Conservation (phyloP, 2,329 filamentous ascomycete genomes). For the Aspergillus calidoustus region DNA sequence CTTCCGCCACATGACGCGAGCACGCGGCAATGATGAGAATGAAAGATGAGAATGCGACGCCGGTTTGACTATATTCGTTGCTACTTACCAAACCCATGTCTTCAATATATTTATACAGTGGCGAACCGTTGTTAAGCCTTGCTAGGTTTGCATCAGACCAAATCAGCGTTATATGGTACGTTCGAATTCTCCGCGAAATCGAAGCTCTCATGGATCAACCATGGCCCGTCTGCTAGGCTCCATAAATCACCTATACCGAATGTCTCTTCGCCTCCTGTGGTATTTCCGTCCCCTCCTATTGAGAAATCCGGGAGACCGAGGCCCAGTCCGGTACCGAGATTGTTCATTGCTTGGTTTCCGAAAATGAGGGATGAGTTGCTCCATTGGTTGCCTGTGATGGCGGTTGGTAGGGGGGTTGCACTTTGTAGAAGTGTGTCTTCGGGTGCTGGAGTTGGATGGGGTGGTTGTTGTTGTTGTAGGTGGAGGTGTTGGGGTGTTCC, state of each 20-base stretch:
- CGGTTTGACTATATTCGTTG: too few species aligned
- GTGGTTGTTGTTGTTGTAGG: not conserved
- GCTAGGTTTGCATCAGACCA: not conserved
- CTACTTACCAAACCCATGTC: too few species aligned
- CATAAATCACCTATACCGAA: slow-evolving; percentile 28
- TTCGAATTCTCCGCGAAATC: slow-evolving; percentile 1
- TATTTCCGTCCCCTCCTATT: slow-evolving; percentile 21
- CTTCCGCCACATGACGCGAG: not conserved
- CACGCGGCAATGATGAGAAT: not conserved
- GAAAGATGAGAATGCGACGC: not conserved
- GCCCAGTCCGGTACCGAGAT: slow-evolving; percentile 5
- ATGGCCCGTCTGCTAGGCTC: slow-evolving; percentile 40
- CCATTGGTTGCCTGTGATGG: slow-evolving; percentile 5
- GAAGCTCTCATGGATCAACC: slow-evolving; percentile 34
- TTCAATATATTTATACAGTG: not conserved
- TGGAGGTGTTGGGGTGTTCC: not conserved
- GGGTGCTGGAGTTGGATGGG: slow-evolving; percentile 2
- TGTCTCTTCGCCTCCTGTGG: slow-evolving; percentile 6
- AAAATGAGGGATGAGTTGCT: slow-evolving; percentile 16
- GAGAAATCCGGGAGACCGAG: slow-evolving; percentile 6
- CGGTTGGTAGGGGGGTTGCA: not conserved
- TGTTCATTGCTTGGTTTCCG: slow-evolving; percentile 11
- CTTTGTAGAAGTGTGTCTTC: slow-evolving; percentile 3
- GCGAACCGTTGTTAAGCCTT: not conserved
- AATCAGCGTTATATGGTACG: slow-evolving; percentile 5